Evolutionary conservation across 345 rosid genomes (phyloP).

Genomic region (Murraya paniculata): DNA sequence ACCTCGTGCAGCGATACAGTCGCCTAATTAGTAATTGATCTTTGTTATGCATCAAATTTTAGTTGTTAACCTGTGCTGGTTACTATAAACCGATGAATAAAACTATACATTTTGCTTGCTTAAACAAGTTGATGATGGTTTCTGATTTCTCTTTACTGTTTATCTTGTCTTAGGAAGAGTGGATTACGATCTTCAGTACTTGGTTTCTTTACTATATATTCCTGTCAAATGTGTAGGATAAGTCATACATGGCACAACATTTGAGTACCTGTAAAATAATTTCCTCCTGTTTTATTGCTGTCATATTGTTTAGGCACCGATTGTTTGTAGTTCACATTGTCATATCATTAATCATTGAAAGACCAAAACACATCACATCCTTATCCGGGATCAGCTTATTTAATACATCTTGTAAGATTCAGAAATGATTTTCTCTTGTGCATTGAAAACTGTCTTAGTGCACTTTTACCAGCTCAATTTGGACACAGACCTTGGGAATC

Average conservation of each 20-base stretch:
- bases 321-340: background rate
- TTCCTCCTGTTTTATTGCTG: background rate
- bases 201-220: background rate
- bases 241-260: no score
- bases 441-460: background rate
- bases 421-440: background rate
- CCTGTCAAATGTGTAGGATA: background rate
- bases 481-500: background rate
- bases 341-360: background rate
- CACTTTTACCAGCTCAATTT: background rate
- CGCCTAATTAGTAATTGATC: background rate
- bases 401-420: background rate
- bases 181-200: background rate
- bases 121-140: background rate
- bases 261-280: background rate
- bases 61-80: background rate
- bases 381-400: background rate
- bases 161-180: background rate
- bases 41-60: background rate
- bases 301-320: background rate
- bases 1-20: slow-evolving; percentile 26
- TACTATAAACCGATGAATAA: background rate
- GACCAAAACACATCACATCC: background rate
- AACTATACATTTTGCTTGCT: background rate
- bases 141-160: background rate